Conservation (phyloP, 192 early-diverging fungal species). For the Gorgonomyces haynaldii region DNA sequence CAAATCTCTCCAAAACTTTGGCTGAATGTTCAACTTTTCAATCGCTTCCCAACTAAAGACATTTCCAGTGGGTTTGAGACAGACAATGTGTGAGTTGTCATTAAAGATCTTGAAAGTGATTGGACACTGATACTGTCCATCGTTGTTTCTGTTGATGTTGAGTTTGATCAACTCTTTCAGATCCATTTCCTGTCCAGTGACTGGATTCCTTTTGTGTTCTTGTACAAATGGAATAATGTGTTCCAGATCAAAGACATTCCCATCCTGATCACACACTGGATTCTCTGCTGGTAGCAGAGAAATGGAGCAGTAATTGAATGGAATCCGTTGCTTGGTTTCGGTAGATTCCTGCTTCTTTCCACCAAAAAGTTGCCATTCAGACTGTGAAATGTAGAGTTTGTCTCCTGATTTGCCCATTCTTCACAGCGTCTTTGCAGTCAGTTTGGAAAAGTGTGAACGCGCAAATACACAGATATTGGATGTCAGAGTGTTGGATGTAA, state of each 20-base stretch:
- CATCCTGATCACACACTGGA: conserved; percentile 77
- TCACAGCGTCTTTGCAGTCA: not conserved
- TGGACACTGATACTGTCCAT: conserved; percentile 76
- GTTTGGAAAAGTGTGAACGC: not conserved
- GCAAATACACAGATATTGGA: not conserved
- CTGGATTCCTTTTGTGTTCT: conserved; percentile 74
- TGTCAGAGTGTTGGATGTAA: too few relatives aligned
- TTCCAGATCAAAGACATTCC: conserved; percentile 78
- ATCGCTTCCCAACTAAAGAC: conserved; percentile 81
- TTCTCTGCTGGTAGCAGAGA: conserved; percentile 76
- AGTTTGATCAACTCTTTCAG: conserved; percentile 63
- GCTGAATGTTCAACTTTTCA: conserved; percentile 74
- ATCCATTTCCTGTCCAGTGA: conserved; percentile 61
- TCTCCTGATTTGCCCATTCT: conserved; percentile 56
- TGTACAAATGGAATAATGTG: conserved; percentile 67
- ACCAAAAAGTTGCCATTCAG: conserved; percentile 47
- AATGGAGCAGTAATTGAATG: conserved; percentile 83
- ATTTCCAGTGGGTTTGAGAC: conserved; percentile 72
- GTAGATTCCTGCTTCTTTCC: conserved; percentile 6
- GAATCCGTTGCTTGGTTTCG: too few relatives aligned
- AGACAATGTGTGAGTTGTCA: conserved; percentile 67
- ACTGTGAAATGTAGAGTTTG: conserved; percentile 82
- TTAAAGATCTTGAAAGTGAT: conserved; percentile 82
- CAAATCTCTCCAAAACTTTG: conserved; percentile 76
- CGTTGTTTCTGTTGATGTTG: conserved; percentile 70